Base-by-base conservation (phyloP, 2,329 filamentous ascomycete species). In the Talaromyces amestolkiae region DNA sequence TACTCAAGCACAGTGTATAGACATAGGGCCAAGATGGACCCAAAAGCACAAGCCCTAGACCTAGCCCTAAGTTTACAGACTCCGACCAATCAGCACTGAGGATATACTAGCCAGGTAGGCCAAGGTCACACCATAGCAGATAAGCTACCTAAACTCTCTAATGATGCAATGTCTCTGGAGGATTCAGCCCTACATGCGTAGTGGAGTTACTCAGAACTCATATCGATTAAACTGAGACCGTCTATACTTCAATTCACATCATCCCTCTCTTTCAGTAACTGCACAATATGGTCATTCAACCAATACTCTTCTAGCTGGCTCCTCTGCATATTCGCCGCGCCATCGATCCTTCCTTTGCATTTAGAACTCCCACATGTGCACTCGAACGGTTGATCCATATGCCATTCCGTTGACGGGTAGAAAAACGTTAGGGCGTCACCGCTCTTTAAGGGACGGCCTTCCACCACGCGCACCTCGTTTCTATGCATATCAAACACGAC, bases 381-480 rank as follows among this genome's bases (percentile, higher is more conserved):
- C 17, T 59, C 22, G 56, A 59, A 59, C 15, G 56, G 39, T 37
- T 59, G 56, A 15, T n/a, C 22, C 56, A 59, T 24, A 41, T 24
- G 15, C 56, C 56, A 59, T n/a, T 59, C 56, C 3, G 56, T 59
- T 15, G n/a, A 24, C 5, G 56, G 56, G 22, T 59, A 59, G 35
- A 59, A 59, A 27, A 59, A 59, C 2, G 56, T 41, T 11, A 59
- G 56, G 10, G 11, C 37, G 27, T 59, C 56, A n/a, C 56, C 56
- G 5, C 19, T 43, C 7, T 43, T 43, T 13, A 59, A 15, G 19
- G 35, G n/a, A 8, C 51, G 51, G n/a, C 11, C 51, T 11, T 19
- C 17, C 17, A 19, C 9, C n/a, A 54, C 51, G 17, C 56, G 19
- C 5, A 59, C 37, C 56, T 59, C 56, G 10, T 24, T 43, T 22